Conservation (phyloP, 495 filamentous ascomycete species). For the Coniosporium apollinis region DNA sequence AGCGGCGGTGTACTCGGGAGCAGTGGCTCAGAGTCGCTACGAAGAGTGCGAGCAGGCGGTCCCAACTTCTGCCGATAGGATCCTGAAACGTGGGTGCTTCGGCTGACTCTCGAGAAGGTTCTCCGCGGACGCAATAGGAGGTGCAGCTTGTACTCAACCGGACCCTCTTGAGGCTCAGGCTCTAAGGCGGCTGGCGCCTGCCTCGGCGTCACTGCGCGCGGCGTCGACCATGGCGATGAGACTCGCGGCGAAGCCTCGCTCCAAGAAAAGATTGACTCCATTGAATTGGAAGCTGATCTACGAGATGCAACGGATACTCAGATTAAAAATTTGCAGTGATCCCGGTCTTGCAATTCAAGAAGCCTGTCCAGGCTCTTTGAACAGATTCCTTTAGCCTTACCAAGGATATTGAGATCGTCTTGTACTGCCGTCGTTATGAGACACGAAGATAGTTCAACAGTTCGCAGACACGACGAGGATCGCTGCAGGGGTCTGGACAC, state of each 20-base stretch:
- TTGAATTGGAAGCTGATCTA: slow-evolving; percentile 22
- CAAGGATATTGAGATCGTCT: no score
- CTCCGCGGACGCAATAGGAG: slow-evolving; percentile 67
- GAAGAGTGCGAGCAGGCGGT: no score
- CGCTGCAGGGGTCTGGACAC: no score
- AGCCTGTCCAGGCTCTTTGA: no score
- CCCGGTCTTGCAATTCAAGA: no score
- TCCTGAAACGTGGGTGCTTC: slow-evolving; percentile 39
- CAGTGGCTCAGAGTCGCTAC: no score
- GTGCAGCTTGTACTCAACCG: slow-evolving; percentile 93
- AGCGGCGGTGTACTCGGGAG: slow-evolving; percentile 17
- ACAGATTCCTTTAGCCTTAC: no score
- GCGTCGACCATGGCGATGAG: slow-evolving; percentile 71
- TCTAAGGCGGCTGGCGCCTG: slow-evolving; percentile 43
- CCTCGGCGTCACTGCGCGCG: slow-evolving; percentile 28
- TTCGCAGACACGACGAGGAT: no score
- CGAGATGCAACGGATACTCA: not conserved
- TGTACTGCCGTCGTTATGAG: no score
- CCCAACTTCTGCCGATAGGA: no score
- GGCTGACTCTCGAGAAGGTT: slow-evolving; percentile 47
- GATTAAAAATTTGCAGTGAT: not conserved
- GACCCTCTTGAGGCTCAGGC: slow-evolving; percentile 84
- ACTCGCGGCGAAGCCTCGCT: slow-evolving; percentile 77
- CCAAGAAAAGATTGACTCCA: slow-evolving; percentile 95
- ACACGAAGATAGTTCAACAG: no score